Base-by-base conservation (phyloP, 148 eudicot genomes). In the Spergularia marina region DNA sequence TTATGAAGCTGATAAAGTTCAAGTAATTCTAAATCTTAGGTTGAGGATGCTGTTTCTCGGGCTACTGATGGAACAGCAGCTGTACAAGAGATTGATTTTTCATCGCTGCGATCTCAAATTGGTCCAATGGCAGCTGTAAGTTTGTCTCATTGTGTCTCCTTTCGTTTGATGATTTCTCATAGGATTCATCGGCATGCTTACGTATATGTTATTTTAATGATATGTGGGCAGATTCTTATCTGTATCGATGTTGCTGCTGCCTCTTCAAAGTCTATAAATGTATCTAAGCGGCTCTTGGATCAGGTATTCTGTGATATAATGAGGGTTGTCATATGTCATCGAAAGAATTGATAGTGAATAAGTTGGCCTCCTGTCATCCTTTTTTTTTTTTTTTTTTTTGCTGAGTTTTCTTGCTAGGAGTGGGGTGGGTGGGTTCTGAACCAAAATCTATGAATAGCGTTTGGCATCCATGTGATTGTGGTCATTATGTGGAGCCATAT, bases 171-270 rank as follows among this genome's bases (percentile, higher is more conserved):
- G 39, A 23, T 40, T 75, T 59, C n/a, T 10, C 6, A 7, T 36
- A 40, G 18, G 34, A 20, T 65, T 34, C 14, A 18, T 44, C 51
- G 57, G 53, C 11, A 61, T 64, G 52, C 64, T 40, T 75, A 56
- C 49, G 40, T 55, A 8, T 49, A 11, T 56, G 47, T 53, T 34
- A 18, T 67, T 36, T 69, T 40, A 59, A 12, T 53, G 47, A 17
- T 51, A 18, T 49, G n/a, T 57, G 75, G 47, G 55, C 87, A 95
- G 99, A 87, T 89, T 77, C 92, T 95, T 80, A 86, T 95, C 21
- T 95, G 99, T 76, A 82, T 95, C 68, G 99, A 95, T 83, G 96
- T 95, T 75, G 97, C 99, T 74, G 80, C 92, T 73, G 80, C 94
- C 73, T 95, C 97, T 81, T 86, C 99, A 18, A 90, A 80, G 84